Evolutionary conservation across 1,139 yeast species (phyloP).

Genomic region (Pichia sp.): DNA sequence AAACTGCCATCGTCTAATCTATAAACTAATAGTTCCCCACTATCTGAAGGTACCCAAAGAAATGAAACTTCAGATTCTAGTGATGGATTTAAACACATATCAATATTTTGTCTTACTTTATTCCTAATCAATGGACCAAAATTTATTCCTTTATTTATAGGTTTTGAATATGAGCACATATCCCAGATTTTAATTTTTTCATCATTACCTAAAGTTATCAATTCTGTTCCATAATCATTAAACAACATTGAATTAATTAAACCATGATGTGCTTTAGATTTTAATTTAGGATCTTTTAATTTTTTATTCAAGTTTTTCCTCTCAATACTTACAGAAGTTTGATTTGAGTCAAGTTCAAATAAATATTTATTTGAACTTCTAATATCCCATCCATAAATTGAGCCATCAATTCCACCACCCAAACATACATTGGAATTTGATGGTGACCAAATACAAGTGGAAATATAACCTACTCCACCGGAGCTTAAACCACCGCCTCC

Average conservation of each 20-base stretch:
- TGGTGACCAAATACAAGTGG: constrained; percentile 57
- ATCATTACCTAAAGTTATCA: constrained; percentile 67
- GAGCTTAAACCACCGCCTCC: constrained; percentile 33
- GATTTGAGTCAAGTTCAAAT: constrained; percentile 45
- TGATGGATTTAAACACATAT: constrained; percentile 39
- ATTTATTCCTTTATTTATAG: constrained; percentile 57
- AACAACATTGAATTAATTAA: constrained; percentile 71
- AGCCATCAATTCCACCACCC: constrained; percentile 74
- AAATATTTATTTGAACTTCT: constrained; percentile 62
- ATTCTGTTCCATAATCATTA: constrained; percentile 54
- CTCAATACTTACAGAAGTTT: constrained; percentile 17
- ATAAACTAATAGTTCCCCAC: constrained; percentile 66
- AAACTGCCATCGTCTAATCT: constrained; percentile 60
- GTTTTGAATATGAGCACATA: constrained; percentile 40
- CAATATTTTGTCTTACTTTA: constrained; percentile 45
- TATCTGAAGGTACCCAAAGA: constrained; percentile 69
- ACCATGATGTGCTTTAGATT: constrained; percentile 59
- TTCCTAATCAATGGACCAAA: constrained; percentile 77
- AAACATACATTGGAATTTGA: constrained; percentile 53
- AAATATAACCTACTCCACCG: constrained; percentile 27
- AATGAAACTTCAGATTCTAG: constrained; percentile 48
- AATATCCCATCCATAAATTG: constrained; percentile 67
- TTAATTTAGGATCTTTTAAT: constrained; percentile 9
- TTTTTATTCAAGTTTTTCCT: constrained; percentile 27
- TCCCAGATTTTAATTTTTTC: constrained; percentile 77